phyloP scores from a whole-genome alignment of 176 grass and related monocot genomes.

The Musa troglodytarum region DNA sequence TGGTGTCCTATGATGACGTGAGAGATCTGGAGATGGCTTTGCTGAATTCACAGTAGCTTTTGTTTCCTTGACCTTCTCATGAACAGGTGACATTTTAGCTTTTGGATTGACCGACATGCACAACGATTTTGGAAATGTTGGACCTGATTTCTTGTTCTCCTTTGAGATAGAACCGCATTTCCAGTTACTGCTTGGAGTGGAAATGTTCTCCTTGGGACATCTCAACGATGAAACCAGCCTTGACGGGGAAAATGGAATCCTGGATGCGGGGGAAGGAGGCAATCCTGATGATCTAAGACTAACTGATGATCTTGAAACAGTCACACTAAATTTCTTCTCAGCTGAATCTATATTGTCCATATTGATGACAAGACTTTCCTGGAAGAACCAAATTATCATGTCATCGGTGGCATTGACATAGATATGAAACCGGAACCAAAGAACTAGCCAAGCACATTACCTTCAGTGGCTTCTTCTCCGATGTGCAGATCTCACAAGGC shows the following conservation, averaged over 20 bases:
- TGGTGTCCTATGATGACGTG: constrained; percentile 22
- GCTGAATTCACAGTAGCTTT: constrained; percentile 33
- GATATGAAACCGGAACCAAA: not conserved
- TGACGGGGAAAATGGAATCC: not conserved
- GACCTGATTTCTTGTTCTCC: constrained; percentile 13
- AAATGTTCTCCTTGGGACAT: constrained; percentile 51
- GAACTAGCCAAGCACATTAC: constrained; percentile 3
- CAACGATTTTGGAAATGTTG: constrained; percentile 8
- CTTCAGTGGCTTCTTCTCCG: constrained; percentile 27
- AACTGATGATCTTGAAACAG: constrained; percentile 21
- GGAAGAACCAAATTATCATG: constrained; percentile 9
- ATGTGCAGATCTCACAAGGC: not conserved
- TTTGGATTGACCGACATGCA: constrained; percentile 27
- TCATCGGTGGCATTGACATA: not conserved
- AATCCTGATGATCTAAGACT: constrained; percentile 27
- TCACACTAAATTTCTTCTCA: constrained; percentile 31
- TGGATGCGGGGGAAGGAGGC: constrained; percentile 21
- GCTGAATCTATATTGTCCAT: constrained; percentile 15
- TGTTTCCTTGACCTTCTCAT: constrained; percentile 23
- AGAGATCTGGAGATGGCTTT: not conserved
- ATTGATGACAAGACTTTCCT: constrained; percentile 59
- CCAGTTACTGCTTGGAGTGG: constrained; percentile 16
- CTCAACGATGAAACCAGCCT: constrained; percentile 11
- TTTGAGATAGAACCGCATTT: not conserved
- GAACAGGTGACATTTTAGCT: constrained; percentile 6